phyloP scores from a whole-genome alignment of 805 yeast genomes.

The Ogataea trehaloabstinens region DNA sequence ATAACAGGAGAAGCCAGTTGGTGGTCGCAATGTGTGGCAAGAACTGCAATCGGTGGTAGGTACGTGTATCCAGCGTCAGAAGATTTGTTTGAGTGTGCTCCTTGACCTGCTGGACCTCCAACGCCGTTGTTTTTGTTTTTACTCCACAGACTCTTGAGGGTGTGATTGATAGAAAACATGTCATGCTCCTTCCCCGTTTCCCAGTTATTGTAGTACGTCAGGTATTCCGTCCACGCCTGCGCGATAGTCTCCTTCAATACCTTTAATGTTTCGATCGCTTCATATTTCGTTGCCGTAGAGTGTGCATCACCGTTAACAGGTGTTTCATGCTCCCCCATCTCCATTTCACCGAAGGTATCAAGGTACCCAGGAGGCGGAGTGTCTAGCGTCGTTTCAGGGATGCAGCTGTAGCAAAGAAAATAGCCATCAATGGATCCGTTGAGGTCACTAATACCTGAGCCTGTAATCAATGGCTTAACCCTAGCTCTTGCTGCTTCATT shows the following conservation, averaged over 20 bases:
- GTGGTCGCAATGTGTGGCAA: conserved; percentile 62
- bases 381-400: conserved; percentile 48
- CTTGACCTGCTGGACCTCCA: neutral
- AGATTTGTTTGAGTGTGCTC: conserved; percentile 1
- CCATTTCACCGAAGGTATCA: conserved; percentile 1
- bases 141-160: conserved; percentile 59
- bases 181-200: conserved; percentile 67
- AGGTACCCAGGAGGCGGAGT: conserved; percentile 53
- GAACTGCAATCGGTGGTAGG: conserved; percentile 63
- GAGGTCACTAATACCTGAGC: conserved; percentile 75
- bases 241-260: conserved; percentile 54
- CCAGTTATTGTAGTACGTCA: conserved; percentile 55
- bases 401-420: conserved; percentile 63
- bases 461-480: conserved; percentile 67
- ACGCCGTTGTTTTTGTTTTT: conserved; percentile 7
- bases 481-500: conserved; percentile 25
- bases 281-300: conserved; percentile 8
- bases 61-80: conserved; percentile 8
- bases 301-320: conserved; percentile 1
- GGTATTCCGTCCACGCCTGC: conserved; percentile 74
- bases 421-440: conserved; percentile 79
- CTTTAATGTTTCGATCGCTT: conserved; percentile 36
- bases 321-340: neutral
- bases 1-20: conserved; percentile 59
- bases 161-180: conserved; percentile 56